phyloP scores from a whole-genome alignment of 179 eudicot genomes.

The Beta lomatogona region DNA sequence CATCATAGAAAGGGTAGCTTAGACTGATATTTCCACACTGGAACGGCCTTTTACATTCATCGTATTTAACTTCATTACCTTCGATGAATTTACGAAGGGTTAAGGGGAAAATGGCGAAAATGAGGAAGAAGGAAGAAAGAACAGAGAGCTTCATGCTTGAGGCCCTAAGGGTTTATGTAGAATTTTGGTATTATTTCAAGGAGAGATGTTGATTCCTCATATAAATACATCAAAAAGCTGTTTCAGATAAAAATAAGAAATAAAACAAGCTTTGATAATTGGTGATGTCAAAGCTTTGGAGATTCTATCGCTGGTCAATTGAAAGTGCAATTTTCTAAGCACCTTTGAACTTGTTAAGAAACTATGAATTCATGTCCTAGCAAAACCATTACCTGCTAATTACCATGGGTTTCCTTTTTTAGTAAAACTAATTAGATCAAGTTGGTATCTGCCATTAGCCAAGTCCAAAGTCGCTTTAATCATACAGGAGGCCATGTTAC shows the following conservation, averaged over 20 bases:
- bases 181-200: background rate
- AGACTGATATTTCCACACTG: constrained; percentile 31
- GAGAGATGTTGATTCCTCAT: background rate
- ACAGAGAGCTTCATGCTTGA: constrained; percentile 13
- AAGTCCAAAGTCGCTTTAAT: too few relatives aligned
- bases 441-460: too few relatives aligned
- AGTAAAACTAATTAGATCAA: background rate
- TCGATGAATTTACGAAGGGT: background rate
- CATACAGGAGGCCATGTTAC: too few relatives aligned
- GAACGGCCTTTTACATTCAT: constrained; percentile 23
- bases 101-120: background rate
- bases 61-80: constrained; percentile 21
- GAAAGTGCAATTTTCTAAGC: background rate
- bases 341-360: background rate
- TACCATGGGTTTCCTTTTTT: background rate
- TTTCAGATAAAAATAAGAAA: background rate
- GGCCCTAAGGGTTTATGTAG: background rate
- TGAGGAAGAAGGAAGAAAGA: background rate
- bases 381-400: background rate
- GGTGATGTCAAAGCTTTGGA: background rate
- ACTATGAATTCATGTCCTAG: background rate
- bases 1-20: constrained; percentile 51
- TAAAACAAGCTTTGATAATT: background rate
- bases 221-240: background rate
- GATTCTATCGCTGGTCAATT: background rate